Conservation (phyloP, 345 rosid species). For the Crucihimalaya himalaica region DNA sequence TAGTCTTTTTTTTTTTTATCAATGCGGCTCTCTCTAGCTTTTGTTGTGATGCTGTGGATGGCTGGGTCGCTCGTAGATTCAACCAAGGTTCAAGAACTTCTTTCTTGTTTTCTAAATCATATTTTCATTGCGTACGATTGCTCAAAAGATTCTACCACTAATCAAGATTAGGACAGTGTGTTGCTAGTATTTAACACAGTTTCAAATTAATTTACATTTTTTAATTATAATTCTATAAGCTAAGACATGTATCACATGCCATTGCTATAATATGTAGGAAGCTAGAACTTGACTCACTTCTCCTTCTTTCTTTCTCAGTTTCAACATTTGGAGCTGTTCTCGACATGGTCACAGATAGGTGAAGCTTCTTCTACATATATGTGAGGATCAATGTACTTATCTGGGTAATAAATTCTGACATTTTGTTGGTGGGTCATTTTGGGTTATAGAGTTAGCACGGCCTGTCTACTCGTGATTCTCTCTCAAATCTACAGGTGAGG, state of each 20-base stretch:
- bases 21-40: constrained; percentile 62
- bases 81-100: constrained; percentile 65
- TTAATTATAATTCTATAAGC: background rate
- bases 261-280: background rate
- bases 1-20: constrained; percentile 15
- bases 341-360: constrained; percentile 99
- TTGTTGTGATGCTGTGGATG: constrained; percentile 95
- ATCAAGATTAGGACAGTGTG: constrained; percentile 2
- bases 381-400: background rate
- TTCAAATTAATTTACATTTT: background rate
- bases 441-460: constrained; percentile 88
- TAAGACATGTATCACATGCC: background rate
- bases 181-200: background rate
- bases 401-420: background rate
- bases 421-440: background rate
- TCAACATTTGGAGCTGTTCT: constrained; percentile 98
- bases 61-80: constrained; percentile 98
- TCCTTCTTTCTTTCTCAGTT: constrained; percentile 50
- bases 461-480: constrained; percentile 89
- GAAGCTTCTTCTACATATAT: constrained; percentile 28
- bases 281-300: constrained; percentile 20
- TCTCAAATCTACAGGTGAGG: constrained; percentile 82
- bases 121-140: background rate
- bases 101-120: constrained; percentile 4
- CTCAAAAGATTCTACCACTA: background rate